Evolutionary conservation across 192 early-diverging fungal genomes (phyloP), one percentile per base, ranked within the genome.

Genomic region (Chytriomyces confervae): DNA sequence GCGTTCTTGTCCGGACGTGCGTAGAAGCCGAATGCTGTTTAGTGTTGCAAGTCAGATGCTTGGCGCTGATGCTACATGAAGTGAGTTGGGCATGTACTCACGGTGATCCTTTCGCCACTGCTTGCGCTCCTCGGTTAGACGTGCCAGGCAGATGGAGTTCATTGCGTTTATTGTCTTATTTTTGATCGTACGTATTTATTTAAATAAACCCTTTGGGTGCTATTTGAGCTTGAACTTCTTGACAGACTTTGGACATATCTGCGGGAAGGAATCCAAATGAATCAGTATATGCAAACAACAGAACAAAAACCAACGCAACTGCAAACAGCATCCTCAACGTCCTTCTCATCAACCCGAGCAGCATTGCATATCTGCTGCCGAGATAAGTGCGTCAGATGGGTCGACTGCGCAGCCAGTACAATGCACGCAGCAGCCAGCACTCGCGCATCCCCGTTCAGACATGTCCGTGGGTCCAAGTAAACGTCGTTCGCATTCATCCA

Each of bases 51-150:
- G 53, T 13, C 20, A n/a, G 53, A n/a, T 20, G 20, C 16, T 57
- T 57, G 53, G 53, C 53, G 16, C 53, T 57, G 16, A 57, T 13
- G 16, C 53, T 13, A 3, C 3, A 20, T 57, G 36, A 2, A 4
- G 36, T 36, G 36, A 36, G 36, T 36, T 36, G 36, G 53, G 53
- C 53, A 57, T 57, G 27, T 49, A 82, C 84, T 61, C 79, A 88
- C 87, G 96, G 80, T 97, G 95, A 81, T 97, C 97, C 85, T 95
- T 97, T 75, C 96, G 84, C 97, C 97, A 99, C 83, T 96, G 95
- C 82, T 96, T 97, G 62, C 97, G 86, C 85, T 99, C 97, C 82
- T 98, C 95, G 65, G 89, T 86, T n/a, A 97, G 86, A 23, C 96
- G 86, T 36, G 88, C 90, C 60, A 83, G 86, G 72, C 93, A 93